Evolutionary conservation across 345 rosid genomes (phyloP), one percentile per base, ranked within the genome.

Genomic region (Lepidium sativum): DNA sequence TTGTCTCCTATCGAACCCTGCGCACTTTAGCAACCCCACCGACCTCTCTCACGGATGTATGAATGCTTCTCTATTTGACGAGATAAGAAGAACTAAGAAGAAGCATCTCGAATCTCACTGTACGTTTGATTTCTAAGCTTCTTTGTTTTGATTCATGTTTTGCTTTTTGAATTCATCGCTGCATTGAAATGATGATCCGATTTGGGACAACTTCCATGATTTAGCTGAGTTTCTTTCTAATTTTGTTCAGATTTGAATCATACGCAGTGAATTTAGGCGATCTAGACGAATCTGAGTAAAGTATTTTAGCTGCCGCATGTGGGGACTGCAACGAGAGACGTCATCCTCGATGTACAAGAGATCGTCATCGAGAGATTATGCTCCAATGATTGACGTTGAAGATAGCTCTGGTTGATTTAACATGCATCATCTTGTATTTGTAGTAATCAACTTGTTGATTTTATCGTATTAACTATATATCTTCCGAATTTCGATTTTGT

Each of bases 271-370:
- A 14, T 58, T 61, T 67, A 54, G 44, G 66, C 21, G 61, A 66
- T 67, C 63, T 69, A 41, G 14, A 61, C 45, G 49, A 38, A 13
- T 6, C 35, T 27, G 34, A 54, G 25, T 50, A 47, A 38, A 63
- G 38, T 52, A 3, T 16, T 27, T 17, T 31, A 38, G 58, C 33
- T 53, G 83, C 77, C 59, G 85, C 76, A 90, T 86, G 97, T 80
- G 86, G 88, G 84, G 65, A 25, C 65, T 70, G 38, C 90, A 80
- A 12, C 69, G 84, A 18, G 87, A 80, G 35, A 50, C 74, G 34
- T 76, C 77, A 8, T 80, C 60, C 40, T 79, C 79, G 4, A 88
- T 80, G 77, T 86, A 86, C 75, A 91, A 90, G 69, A 81, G 99
- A 76, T 48, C 79, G 70, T 44, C 92, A 5, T 80, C 86, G 5